Conservation (phyloP, 2,329 filamentous ascomycete species). For the Neospermospora avenae region DNA sequence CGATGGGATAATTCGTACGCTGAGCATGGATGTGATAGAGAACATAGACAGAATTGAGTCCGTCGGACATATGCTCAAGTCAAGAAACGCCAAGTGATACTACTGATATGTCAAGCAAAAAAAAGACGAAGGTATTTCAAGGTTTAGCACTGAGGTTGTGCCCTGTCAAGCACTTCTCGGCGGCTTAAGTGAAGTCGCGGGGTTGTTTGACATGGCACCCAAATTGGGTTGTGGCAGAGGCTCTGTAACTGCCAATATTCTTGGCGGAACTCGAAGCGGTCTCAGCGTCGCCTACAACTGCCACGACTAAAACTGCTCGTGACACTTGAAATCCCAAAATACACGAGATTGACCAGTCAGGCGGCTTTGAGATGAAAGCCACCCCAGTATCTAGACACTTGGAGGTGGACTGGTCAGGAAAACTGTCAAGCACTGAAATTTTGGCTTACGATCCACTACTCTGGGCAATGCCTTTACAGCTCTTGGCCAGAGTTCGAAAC, state of each 20-base stretch:
- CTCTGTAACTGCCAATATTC: slow-evolving; percentile 21
- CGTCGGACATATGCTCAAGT: slow-evolving; percentile 28
- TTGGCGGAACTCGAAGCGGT: slow-evolving; percentile 14
- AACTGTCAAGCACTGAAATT: not conserved
- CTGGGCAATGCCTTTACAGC: not conserved
- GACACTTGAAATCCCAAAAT: not conserved
- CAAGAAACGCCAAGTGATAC: slow-evolving; percentile 31
- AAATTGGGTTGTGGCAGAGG: slow-evolving; percentile 5
- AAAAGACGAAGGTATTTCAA: slow-evolving; percentile 10
- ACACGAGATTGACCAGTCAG: not conserved
- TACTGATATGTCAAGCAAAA: slow-evolving; percentile 13
- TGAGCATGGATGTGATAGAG: slow-evolving; percentile 3
- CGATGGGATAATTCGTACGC: not conserved
- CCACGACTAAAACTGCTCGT: not conserved
- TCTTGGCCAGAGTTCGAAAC: not conserved
- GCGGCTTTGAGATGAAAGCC: not conserved
- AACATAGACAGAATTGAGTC: not conserved
- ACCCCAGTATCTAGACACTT: slow-evolving; percentile 1
- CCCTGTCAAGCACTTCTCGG: slow-evolving; percentile 22
- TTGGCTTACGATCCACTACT: not conserved
- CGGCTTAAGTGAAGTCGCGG: slow-evolving; percentile 23
- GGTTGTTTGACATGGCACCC: slow-evolving; percentile 18
- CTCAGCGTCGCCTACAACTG: slow-evolving; percentile 10
- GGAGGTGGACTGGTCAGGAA: not conserved
- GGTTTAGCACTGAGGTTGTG: slow-evolving; percentile 23